Conservation (phyloP, 2,329 filamentous ascomycete species). For the Chaetomium olivaceum region DNA sequence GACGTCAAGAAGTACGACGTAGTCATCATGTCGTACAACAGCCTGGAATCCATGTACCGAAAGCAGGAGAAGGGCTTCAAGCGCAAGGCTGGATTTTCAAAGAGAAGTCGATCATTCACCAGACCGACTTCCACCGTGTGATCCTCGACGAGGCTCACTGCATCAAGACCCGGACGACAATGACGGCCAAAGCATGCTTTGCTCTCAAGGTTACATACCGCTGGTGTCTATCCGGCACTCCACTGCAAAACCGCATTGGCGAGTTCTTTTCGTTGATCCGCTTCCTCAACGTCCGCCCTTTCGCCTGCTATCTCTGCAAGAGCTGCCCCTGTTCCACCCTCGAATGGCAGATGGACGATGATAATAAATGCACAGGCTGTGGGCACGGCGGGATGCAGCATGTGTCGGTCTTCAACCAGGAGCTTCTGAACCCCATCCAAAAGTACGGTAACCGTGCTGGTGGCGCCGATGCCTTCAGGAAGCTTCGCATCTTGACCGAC, state of each 20-base stretch:
- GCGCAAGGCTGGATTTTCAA: constrained; percentile 79
- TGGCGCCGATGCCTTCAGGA: constrained; percentile 71
- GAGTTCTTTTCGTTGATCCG: constrained; percentile 94
- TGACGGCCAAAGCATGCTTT: constrained; percentile 94
- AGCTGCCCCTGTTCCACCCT: constrained; percentile 76
- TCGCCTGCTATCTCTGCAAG: constrained; percentile 93
- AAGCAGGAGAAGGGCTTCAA: constrained; percentile 91
- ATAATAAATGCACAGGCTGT: constrained; percentile 71
- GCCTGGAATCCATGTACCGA: constrained; percentile 85
- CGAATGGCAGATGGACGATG: constrained; percentile 77
- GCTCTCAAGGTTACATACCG: constrained; percentile 84
- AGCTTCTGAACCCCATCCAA: constrained; percentile 82
- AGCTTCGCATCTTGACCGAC: constrained; percentile 84
- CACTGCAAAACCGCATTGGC: constrained; percentile 93
- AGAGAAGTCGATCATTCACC: constrained; percentile 77
- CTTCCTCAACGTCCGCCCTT: constrained; percentile 85
- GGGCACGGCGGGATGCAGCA: constrained; percentile 53
- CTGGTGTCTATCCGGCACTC: constrained; percentile 94
- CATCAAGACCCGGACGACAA: constrained; percentile 86
- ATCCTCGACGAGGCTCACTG: constrained; percentile 86
- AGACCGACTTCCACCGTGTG: constrained; percentile 82
- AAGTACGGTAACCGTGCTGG: constrained; percentile 60
- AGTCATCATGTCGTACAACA: constrained; percentile 95
- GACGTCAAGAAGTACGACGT: constrained; percentile 84
- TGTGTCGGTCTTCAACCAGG: constrained; percentile 68